Percentiles rank a stretch among this genome's conserved stretches.
Evolutionary conservation across 305 asterid species (phyloP).

Genomic region (Fraxinus platypoda): DNA sequence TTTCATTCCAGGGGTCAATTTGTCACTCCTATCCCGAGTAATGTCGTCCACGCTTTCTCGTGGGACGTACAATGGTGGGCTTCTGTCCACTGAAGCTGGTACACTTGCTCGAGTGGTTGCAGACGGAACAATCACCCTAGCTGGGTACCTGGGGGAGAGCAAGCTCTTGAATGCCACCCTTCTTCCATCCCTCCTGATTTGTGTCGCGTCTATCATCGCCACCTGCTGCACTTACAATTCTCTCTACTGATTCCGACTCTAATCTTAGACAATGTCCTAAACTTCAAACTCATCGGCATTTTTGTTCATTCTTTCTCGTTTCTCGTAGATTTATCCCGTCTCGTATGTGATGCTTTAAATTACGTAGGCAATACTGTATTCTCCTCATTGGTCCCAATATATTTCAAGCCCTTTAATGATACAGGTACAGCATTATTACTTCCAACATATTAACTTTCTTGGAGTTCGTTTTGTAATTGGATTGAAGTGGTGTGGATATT

Average conservation of each 20-base stretch:
- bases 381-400: background rate
- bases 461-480: background rate
- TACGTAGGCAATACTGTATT: background rate
- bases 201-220: conserved; percentile 71
- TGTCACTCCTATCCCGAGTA: conserved; percentile 88
- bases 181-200: conserved; percentile 72
- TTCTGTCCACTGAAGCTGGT: conserved; percentile 95
- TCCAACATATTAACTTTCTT: background rate
- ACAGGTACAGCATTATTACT: background rate
- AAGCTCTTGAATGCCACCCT: conserved; percentile 73
- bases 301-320: conserved; percentile 24
- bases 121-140: conserved; percentile 82
- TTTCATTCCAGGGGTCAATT: conserved; percentile 64
- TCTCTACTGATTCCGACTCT: conserved; percentile 46
- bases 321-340: background rate
- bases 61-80: conserved; percentile 93
- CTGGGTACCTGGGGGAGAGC: conserved; percentile 67
- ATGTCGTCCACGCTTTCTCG: conserved; percentile 98
- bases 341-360: background rate
- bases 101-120: conserved; percentile 95
- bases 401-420: background rate
- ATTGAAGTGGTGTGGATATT: background rate
- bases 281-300: background rate
- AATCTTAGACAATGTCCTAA: background rate
- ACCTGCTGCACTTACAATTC: conserved; percentile 86